Base-by-base conservation (phyloP, 2,329 filamentous ascomycete genomes). In the Sporothrix mexicana region DNA sequence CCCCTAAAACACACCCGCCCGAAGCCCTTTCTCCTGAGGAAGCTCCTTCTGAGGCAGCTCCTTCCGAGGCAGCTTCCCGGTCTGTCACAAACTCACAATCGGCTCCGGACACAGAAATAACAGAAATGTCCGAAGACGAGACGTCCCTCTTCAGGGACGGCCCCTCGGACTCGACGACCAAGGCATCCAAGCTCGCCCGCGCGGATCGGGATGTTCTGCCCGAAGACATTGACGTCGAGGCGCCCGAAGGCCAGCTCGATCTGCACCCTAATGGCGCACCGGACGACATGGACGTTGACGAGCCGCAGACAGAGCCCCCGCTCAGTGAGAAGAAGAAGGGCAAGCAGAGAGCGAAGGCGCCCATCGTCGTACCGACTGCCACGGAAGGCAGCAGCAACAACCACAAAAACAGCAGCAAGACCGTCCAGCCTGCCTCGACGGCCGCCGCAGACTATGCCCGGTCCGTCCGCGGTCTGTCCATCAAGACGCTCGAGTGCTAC, bases 391-490 rank as follows among this genome's bases (percentile, higher is more conserved):
- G 23, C 25, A 55, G 59, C 20, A 20, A 13, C 15, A n/a, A 43
- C 9, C 25, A 43, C 20, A 23, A 57, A 13, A 30, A 47, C 57
- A 55, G 43, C 7, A 70, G 57, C 3, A 45, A 72, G 17, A 74
- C 13, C 2, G 30, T 36, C 2, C 30, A 23, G 47, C 47, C 66
- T 6, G 47, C 36, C 36, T 3, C 66, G 3, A 6, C 12, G 3
- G 5, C 66, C 68, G 83, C 85, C 69, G 83, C 80, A 49, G 85
- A 88, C 17, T 92, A 91, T 77, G 80, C 88, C 55, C 85, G 88
- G 45, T 80, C 83, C 2, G 90, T 88, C 1, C 84, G 90, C 75
- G 90, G 90, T 1, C 80, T 91, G 13, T 81, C 85, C 1, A 82
- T 92, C 1, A 80, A 87, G 69, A 83, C 83, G 1, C 81, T 92